These are phyloP conservation scores for Globisporangium spiculum DNA, from an alignment of 352 stramenopile species.

Conservation along the genomic window DNA sequence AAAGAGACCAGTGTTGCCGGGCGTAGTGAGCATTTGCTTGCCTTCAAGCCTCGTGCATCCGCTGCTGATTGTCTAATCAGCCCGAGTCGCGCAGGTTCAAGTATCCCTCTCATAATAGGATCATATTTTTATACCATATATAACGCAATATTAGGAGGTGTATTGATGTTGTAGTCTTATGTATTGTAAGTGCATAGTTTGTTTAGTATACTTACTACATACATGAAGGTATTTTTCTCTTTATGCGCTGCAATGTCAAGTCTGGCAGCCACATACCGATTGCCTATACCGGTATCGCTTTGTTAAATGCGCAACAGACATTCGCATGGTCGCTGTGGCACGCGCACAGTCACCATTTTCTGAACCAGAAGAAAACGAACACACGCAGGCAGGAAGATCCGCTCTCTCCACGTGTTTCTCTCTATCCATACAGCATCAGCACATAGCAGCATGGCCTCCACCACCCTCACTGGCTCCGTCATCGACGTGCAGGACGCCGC, in stretches of 20 bases:
- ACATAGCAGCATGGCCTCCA: conserved; percentile 9
- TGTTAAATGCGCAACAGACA: conserved; percentile 3
- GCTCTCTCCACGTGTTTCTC: background rate
- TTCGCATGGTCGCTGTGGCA: background rate
- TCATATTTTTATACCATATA: background rate
- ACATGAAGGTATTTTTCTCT: background rate
- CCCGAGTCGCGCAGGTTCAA: background rate
- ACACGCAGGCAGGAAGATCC: background rate
- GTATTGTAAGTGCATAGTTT: background rate
- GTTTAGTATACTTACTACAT: background rate
- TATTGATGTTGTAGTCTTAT: background rate
- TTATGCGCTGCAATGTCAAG: background rate
- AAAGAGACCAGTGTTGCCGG: background rate
- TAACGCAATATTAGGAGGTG: background rate
- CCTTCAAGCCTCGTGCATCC: background rate
- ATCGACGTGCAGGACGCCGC: conserved; percentile 61
- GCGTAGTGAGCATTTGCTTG: background rate
- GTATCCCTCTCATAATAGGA: background rate
- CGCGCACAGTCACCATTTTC: background rate
- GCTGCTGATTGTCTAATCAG: background rate
- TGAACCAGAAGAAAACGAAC: background rate
- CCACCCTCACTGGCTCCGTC: conserved; percentile 52
- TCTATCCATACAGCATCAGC: background rate
- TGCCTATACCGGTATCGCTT: background rate
- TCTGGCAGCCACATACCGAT: background rate